Evolutionary conservation across 331 rosid genomes (phyloP).

Genomic region (Pyracantha coccinea): DNA sequence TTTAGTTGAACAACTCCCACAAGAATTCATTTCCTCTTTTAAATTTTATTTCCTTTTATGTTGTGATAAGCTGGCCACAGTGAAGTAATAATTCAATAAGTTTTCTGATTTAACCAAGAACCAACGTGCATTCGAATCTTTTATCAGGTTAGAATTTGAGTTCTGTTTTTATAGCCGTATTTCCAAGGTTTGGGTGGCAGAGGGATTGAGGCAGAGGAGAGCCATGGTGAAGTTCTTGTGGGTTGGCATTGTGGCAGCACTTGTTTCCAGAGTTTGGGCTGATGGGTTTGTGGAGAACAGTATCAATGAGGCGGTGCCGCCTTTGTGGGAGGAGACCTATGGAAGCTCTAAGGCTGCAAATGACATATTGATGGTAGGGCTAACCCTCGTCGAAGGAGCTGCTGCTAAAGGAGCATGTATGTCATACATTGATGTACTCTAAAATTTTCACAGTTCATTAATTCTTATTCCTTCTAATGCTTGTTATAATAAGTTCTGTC

Average conservation of each 20-base stretch:
- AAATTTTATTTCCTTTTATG: neutral
- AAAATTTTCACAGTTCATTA: too few species aligned
- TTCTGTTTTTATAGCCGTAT: too few species aligned
- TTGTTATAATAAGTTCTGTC: neutral
- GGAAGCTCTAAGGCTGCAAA: constrained; percentile 32
- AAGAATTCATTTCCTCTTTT: neutral
- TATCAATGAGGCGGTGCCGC: constrained; percentile 45
- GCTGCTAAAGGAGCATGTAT: constrained; percentile 74
- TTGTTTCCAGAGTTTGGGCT: constrained; percentile 35
- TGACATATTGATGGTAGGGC: constrained; percentile 44
- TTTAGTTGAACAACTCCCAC: neutral
- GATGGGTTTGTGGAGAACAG: constrained; percentile 29
- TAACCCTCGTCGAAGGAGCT: constrained; percentile 74
- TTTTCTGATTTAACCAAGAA: too few species aligned
- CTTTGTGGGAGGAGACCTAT: constrained; percentile 30
- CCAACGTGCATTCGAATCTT: too few species aligned
- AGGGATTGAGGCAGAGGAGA: constrained; percentile 7
- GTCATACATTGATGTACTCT: neutral
- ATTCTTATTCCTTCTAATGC: neutral
- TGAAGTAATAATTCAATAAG: too few species aligned
- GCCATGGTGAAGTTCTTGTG: constrained; percentile 38
- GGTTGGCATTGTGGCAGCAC: constrained; percentile 27
- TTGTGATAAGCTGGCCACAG: neutral
- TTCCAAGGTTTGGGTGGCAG: constrained; percentile 6
- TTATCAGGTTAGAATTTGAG: too few species aligned